Conservation (phyloP, 805 yeast genomes). For the Suhomyces kilbournensis region DNA sequence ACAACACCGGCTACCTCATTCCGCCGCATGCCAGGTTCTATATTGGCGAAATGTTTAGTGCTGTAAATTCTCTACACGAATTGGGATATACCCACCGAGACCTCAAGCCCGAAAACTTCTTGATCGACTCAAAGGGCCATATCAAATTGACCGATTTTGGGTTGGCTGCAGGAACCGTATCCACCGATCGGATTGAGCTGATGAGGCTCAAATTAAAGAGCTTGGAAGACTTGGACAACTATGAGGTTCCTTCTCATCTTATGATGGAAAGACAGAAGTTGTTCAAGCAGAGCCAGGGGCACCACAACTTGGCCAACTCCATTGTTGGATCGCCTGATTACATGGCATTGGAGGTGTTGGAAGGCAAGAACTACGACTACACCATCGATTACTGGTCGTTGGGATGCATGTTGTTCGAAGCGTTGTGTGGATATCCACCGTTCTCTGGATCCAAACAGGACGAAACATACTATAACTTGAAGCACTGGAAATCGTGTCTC, state of each 20-base stretch:
- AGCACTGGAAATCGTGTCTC: conserved; percentile 86
- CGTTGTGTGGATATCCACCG: conserved; percentile 96
- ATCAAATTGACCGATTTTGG: conserved; percentile 96
- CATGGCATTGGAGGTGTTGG: conserved; percentile 96
- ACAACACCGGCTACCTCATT: conserved; percentile 87
- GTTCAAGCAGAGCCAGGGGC: conserved; percentile 77
- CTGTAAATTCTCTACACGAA: conserved; percentile 90
- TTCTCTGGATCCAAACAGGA: conserved; percentile 91
- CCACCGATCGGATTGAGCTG: conserved; percentile 88
- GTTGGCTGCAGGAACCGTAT: conserved; percentile 92
- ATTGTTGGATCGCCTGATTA: conserved; percentile 98
- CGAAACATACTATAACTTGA: conserved; percentile 90
- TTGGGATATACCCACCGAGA: conserved; percentile 97
- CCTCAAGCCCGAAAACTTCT: conserved; percentile 90
- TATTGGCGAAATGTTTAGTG: conserved; percentile 92
- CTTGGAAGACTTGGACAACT: conserved; percentile 63
- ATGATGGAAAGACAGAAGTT: conserved; percentile 83
- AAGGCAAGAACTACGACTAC: conserved; percentile 89
- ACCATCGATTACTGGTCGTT: conserved; percentile 99
- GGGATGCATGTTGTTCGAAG: conserved; percentile 96
- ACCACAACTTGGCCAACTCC: conserved; percentile 85
- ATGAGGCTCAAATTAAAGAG: conserved; percentile 69
- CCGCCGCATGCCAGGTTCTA: conserved; percentile 97
- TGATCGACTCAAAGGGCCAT: conserved; percentile 87
- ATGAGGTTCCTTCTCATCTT: conserved; percentile 62